Base-by-base conservation (phyloP, 768 basidiomycete genomes). In the Termitomyces sp. region DNA sequence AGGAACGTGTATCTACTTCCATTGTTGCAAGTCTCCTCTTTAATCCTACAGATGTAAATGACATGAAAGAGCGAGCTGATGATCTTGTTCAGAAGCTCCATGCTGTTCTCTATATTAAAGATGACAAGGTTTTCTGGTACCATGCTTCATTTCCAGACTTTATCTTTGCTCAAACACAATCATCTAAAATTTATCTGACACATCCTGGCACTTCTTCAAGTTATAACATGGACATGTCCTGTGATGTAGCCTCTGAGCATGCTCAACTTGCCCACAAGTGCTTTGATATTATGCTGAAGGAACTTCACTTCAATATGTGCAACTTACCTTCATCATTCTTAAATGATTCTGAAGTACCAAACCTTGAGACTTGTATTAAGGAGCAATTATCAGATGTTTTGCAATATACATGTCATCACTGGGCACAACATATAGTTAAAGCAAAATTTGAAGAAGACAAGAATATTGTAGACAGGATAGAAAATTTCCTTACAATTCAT, bases 121-220 rank as follows among this genome's bases (percentile, higher is more conserved):
- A 62, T 14, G 26, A 40, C 10, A 50, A 19, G 1, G 48, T 65
- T 17, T 55, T 60, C 32, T 67, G 54, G 55, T 64, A 65, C 46
- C 63, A 67, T 48, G 54, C 62, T 21, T 65, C 63, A 5, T 64
- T 63, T 38, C 55, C 56, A 12, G 63, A 67, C 35, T 65, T 65
- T 41, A 54, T 66, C 12, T 62, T 61, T 40, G 30, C 49, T 51
- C 44, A 55, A 11, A 7, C 0, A 32, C n/a, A n/a, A 4, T 46
- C 45, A 19, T 46, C 45, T n/a, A 10, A 32, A 32, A 32, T n/a
- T n/a, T n/a, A 2, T 5, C 15, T 45, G 5, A 30, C 5, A 45
- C 2, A 17, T 45, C 2, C 9, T n/a, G 2, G 22, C 2, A 45
- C 5, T 28, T 14, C 11, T 2, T 12, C 2, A 12, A 30, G 30